Conservation (phyloP, 2,329 filamentous ascomycete genomes). For the Proliferodiscus dingleyae region DNA sequence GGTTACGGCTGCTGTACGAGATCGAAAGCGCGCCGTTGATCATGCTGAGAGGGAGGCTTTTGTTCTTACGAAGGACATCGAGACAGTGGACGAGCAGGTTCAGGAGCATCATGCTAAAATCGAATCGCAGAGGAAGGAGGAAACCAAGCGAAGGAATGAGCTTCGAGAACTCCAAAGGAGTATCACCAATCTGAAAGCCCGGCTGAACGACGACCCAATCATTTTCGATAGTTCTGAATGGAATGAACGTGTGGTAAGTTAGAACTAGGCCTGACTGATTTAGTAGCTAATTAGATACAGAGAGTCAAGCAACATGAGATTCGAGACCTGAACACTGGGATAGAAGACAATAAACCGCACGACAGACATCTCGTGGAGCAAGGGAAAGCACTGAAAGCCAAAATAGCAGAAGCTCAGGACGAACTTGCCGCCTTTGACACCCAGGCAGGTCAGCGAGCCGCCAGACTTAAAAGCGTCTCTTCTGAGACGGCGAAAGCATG, state of each 20-base stretch:
- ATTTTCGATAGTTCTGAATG: slow-evolving; percentile 66
- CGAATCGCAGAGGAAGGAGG: slow-evolving; percentile 47
- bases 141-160: slow-evolving; percentile 46
- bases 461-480: slow-evolving; percentile 56
- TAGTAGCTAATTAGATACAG: slow-evolving; percentile 27
- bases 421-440: slow-evolving; percentile 63
- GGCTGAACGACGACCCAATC: slow-evolving; percentile 55
- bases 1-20: slow-evolving; percentile 50
- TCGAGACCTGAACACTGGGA: slow-evolving; percentile 45
- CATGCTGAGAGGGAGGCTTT: slow-evolving; percentile 49
- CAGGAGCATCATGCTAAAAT: slow-evolving; percentile 38
- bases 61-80: slow-evolving; percentile 38
- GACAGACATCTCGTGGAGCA: slow-evolving; percentile 30
- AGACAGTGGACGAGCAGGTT: slow-evolving; percentile 37
- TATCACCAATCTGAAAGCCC: slow-evolving; percentile 60
- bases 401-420: slow-evolving; percentile 37
- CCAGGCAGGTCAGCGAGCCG: slow-evolving; percentile 67
- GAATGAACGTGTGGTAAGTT: slow-evolving; percentile 68
- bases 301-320: slow-evolving; percentile 54
- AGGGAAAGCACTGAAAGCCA: slow-evolving; percentile 38
- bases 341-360: slow-evolving; percentile 29
- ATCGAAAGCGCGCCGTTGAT: slow-evolving; percentile 50
- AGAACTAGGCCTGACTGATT: neutral
- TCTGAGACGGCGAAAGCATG: slow-evolving; percentile 65
- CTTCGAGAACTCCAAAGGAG: slow-evolving; percentile 45